phyloP scores from a whole-genome alignment of 2,329 filamentous ascomycete species.

The Venturia carpophila region DNA sequence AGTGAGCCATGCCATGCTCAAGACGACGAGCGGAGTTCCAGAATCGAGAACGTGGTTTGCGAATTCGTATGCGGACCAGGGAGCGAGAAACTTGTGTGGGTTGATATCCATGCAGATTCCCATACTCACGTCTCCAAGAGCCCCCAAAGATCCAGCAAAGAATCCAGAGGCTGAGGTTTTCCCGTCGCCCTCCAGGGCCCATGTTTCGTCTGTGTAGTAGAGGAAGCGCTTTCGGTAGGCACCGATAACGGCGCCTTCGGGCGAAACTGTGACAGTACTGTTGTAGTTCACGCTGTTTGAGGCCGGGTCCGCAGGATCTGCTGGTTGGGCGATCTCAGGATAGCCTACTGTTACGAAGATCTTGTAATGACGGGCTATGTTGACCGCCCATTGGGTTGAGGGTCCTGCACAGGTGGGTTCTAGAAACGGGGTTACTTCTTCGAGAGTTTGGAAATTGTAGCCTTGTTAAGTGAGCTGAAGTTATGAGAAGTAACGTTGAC shows the following conservation, averaged over 20 bases:
- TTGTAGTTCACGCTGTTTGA: constrained; percentile 43
- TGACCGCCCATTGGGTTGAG: constrained; percentile 63
- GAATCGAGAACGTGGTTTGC: constrained; percentile 49
- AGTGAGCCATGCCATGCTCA: constrained; percentile 75
- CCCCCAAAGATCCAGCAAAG: constrained; percentile 31
- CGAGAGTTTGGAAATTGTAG: constrained; percentile 67
- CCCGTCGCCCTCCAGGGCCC: constrained; percentile 46
- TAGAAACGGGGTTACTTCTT: constrained; percentile 60
- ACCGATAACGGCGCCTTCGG: constrained; percentile 35
- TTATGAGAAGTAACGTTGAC: constrained; percentile 11
- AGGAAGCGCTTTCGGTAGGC: constrained; percentile 44
- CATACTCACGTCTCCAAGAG: constrained; percentile 31
- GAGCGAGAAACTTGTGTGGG: constrained; percentile 52
- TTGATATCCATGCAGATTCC: constrained; percentile 55
- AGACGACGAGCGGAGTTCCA: constrained; percentile 54
- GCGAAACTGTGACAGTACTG: constrained; percentile 50
- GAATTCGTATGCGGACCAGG: constrained; percentile 52
- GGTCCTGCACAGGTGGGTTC: constrained; percentile 60
- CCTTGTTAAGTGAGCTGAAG: constrained; percentile 39
- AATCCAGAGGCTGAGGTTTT: constrained; percentile 26
- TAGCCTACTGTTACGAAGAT: constrained; percentile 67
- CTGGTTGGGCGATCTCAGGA: constrained; percentile 46
- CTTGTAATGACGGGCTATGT: constrained; percentile 55
- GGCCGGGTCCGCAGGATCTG: not conserved
- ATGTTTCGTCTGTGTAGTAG: constrained; percentile 60